Percentiles rank a stretch among this genome's conserved stretches.
Conservation (phyloP, 441 rosid species). For the Omphalea diandra region DNA sequence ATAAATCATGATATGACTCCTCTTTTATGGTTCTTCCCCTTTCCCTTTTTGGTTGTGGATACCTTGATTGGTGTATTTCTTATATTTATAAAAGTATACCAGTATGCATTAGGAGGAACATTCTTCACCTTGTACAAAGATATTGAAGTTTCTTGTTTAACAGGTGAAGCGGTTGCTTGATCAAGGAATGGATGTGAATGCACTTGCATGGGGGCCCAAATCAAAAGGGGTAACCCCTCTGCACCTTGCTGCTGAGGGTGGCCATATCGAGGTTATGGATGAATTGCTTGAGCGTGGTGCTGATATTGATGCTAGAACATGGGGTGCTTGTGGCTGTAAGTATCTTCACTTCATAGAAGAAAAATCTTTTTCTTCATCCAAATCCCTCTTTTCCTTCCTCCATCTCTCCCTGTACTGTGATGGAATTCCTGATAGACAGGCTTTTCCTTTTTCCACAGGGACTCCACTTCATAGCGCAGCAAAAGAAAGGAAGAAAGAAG, state of each 20-base stretch:
- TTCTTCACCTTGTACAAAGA: background rate
- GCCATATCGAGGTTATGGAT: constrained; percentile 83
- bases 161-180: constrained; percentile 72
- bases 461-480: constrained; percentile 88
- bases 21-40: background rate
- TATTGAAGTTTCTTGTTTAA: constrained; percentile 14
- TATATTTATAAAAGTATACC: background rate
- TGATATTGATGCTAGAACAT: constrained; percentile 80
- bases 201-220: constrained; percentile 78
- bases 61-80: background rate
- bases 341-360: constrained; percentile 13
- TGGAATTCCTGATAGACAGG: background rate
- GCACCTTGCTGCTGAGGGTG: constrained; percentile 94
- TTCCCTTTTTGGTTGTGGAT: background rate
- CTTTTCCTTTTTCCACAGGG: constrained; percentile 39
- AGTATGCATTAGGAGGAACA: background rate
- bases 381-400: background rate
- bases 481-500: constrained; percentile 76
- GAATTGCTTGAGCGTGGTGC: constrained; percentile 86
- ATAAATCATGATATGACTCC: background rate
- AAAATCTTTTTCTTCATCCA: background rate
- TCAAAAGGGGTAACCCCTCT: constrained; percentile 82
- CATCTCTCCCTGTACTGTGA: background rate
- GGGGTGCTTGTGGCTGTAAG: constrained; percentile 91
- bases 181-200: constrained; percentile 76